phyloP scores from a whole-genome alignment of 768 basidiomycete genomes.

The Agaricus sinodeliciosus region DNA sequence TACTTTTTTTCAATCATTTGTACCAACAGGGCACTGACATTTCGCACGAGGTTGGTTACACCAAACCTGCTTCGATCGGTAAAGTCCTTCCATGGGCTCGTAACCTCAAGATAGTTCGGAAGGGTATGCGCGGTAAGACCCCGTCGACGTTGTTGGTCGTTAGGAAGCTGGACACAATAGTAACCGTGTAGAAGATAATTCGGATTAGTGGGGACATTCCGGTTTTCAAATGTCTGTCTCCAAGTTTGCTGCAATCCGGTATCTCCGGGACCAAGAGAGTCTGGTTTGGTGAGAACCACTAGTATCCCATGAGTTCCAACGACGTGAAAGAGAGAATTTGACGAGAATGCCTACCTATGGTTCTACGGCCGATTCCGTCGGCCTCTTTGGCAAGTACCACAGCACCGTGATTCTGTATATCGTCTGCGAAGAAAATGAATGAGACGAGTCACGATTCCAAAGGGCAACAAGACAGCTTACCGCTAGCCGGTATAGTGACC shows the following conservation, averaged over 20 bases:
- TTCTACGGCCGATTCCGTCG: conserved; percentile 50
- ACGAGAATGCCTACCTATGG: conserved; percentile 39
- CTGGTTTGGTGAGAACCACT: conserved; percentile 73
- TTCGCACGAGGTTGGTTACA: conserved; percentile 42
- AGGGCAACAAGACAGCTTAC: conserved; percentile 22
- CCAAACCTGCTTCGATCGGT: conserved; percentile 45
- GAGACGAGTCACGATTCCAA: background rate
- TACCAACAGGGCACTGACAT: conserved; percentile 47
- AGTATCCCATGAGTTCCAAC: background rate
- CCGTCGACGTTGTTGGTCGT: conserved; percentile 44
- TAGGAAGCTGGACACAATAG: conserved; percentile 59
- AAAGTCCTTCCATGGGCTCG: conserved; percentile 48
- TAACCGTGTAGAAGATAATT: conserved; percentile 50
- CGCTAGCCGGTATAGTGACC: conserved; percentile 59
- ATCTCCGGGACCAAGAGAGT: conserved; percentile 40
- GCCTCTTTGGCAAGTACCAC: conserved; percentile 43
- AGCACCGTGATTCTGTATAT: conserved; percentile 60
- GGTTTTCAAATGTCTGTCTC: conserved; percentile 47
- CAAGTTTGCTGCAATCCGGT: conserved; percentile 35
- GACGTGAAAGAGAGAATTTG: background rate
- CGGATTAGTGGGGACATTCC: conserved; percentile 10
- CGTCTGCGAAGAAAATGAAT: conserved; percentile 35
- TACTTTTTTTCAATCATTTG: conserved; percentile 48
- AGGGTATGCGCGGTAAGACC: conserved; percentile 29
- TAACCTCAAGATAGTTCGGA: conserved; percentile 41